These are phyloP conservation scores for Lactarius hengduanensis DNA, from an alignment of 768 basidiomycete genomes.

Conservation along the genomic window DNA sequence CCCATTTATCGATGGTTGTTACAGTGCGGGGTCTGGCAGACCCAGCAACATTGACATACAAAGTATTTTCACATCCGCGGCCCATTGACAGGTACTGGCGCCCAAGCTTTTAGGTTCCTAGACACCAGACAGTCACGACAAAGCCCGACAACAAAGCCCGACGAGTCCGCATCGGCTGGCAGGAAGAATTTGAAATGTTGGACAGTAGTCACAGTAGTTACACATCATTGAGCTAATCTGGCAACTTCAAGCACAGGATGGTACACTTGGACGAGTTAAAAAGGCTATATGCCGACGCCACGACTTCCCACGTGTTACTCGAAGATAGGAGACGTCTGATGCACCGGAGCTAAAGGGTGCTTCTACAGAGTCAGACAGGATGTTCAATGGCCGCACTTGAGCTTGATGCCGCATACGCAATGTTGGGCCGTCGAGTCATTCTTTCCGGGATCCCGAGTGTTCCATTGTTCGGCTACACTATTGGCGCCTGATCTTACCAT, in stretches of 20 bases:
- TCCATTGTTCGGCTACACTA: background rate
- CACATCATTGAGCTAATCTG: background rate
- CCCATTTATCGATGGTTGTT: background rate
- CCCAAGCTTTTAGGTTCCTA: background rate
- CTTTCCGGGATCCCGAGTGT: background rate
- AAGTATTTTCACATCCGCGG: background rate
- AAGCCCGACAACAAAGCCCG: too few species aligned
- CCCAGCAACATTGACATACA: background rate
- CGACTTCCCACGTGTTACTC: too few species aligned
- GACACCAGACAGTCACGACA: background rate
- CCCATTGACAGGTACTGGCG: background rate
- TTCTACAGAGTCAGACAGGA: background rate
- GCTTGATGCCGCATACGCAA: background rate
- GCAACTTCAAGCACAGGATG: background rate
- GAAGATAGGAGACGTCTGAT: background rate
- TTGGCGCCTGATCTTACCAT: background rate
- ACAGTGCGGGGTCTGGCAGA: background rate
- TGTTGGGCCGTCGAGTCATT: background rate
- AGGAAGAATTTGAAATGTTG: background rate
- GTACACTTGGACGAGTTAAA: background rate
- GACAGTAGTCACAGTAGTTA: background rate
- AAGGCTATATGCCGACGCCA: background rate
- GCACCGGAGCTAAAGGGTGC: background rate
- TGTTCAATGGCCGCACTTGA: background rate
- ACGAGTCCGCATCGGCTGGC: background rate